Base-by-base conservation (phyloP, 176 grass and related monocot genomes). In the Dactylis glomerata region DNA sequence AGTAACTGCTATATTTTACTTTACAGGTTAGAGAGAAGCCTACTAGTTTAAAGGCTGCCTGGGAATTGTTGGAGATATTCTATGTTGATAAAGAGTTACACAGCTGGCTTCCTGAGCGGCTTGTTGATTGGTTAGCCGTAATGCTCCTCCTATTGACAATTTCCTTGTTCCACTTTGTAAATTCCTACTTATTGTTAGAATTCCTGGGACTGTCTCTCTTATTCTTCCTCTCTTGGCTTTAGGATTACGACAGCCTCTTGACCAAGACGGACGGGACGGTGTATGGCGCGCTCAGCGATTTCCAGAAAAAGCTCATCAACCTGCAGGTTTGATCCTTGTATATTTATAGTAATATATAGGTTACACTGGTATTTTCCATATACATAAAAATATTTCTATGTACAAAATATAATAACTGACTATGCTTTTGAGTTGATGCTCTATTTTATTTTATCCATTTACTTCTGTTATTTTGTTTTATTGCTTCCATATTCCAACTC, bases 41-140 rank as follows among this genome's bases (percentile, higher is more conserved):
- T 54, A 90, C 81, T 70, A 93, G 83, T 93, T 88, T 93, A 61
- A 94, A 85, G 87, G 96, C 92, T 40, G 93, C 96, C 10, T 98
- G 96, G 96, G 90, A 98, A 58, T 78, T 98, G 72, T 83, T 98
- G 86, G 96, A 98, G 83, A 98, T 98, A 89, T 98, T 98, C 87
- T 98, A 88, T 93, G 89, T 95, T 76, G 93, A 98, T 84, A 98
- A 90, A 86, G 89, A 89, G 62, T 81, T 95, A 42, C 77, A 88
- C 75, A 87, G 81, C 68, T 95, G 96, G 96, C 96, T 98, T 89
- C 96, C 93, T 62, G 96, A 95, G 89, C 67, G 93, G 58, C 87
- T 98, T 75, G 96, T 95, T 84, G 96, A 98, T 89, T 98, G 96
- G 96, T 95, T 95, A 92, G 93, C 90, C 14, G 96, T 98, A 98